Percentiles rank a stretch among this genome's conserved stretches.
Conservation (phyloP, 495 filamentous ascomycete species). For the Hypoxylon perforatum region DNA sequence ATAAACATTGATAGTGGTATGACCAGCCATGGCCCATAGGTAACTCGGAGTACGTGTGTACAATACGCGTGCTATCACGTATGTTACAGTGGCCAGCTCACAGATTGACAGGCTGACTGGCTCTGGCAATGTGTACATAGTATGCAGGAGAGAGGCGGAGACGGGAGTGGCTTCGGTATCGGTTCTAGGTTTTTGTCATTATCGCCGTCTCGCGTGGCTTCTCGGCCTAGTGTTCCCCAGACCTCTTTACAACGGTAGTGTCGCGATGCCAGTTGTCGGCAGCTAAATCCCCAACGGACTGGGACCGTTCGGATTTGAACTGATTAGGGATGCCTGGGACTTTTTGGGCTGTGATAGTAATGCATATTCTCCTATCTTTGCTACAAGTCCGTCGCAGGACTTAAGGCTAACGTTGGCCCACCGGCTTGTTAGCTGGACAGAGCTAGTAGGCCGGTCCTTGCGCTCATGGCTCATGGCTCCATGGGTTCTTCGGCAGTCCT, state of each 20-base stretch:
- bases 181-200: slow-evolving; percentile 8
- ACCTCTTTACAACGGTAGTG: slow-evolving; percentile 6
- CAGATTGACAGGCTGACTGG: background rate
- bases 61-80: too few relatives aligned
- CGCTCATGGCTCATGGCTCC: too few relatives aligned
- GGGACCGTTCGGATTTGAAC: slow-evolving; percentile 6
- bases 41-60: background rate
- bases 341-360: slow-evolving; percentile 22
- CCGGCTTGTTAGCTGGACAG: slow-evolving; percentile 1
- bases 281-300: slow-evolving; percentile 15
- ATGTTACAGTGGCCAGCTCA: background rate
- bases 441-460: too few relatives aligned
- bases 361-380: background rate
- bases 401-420: background rate
- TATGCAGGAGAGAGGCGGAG: slow-evolving; percentile 23
- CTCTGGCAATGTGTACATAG: background rate
- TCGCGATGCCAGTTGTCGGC: slow-evolving; percentile 13
- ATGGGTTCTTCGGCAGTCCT: slow-evolving; percentile 24
- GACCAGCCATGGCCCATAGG: too few relatives aligned
- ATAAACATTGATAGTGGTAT: background rate
- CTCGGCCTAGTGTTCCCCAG: slow-evolving; percentile 35
- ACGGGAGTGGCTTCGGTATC: slow-evolving; percentile 19
- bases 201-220: slow-evolving; percentile 35
- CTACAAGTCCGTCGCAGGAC: slow-evolving; percentile 3
- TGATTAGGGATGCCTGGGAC: slow-evolving; percentile 24